Evolutionary conservation across 2,329 filamentous ascomycete species (phyloP).

Genomic region (Orbilia ellipsospora): DNA sequence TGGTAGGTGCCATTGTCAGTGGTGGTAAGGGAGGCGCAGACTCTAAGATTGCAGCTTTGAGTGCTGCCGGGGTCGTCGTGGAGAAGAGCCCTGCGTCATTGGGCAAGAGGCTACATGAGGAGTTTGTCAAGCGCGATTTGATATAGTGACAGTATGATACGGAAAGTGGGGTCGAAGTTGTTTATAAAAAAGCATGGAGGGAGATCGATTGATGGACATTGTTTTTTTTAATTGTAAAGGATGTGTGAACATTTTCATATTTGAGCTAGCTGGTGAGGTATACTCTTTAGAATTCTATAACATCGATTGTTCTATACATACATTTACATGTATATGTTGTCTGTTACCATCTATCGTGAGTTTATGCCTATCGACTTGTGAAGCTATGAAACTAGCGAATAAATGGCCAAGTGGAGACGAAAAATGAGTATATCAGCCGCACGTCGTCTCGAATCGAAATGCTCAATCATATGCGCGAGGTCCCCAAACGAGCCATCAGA

Average conservation of each 20-base stretch:
- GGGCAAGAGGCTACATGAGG: constrained; percentile 91
- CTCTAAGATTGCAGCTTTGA: constrained; percentile 95
- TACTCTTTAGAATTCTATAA: constrained; percentile 32
- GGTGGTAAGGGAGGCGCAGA: constrained; percentile 98
- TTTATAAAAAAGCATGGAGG: constrained; percentile 17
- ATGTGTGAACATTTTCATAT: constrained; percentile 39
- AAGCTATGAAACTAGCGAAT: too few species aligned
- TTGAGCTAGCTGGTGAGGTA: constrained; percentile 26
- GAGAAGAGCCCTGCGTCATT: constrained; percentile 92
- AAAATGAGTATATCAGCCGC: too few species aligned
- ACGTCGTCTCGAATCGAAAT: too few species aligned
- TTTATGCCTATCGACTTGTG: too few species aligned
- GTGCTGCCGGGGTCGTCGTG: constrained; percentile 92
- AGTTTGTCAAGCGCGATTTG: constrained; percentile 96
- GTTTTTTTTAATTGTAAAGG: constrained; percentile 7
- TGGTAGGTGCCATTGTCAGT: constrained; percentile 82
- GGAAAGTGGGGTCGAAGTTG: background rate
- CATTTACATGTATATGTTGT: too few species aligned
- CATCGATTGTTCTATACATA: too few species aligned
- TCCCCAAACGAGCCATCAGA: too few species aligned
- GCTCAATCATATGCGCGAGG: too few species aligned
- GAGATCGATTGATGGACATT: background rate
- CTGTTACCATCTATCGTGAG: too few species aligned
- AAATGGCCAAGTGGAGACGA: too few species aligned
- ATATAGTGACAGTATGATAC: constrained; percentile 70